Evolutionary conservation across 192 early-diverging fungal species (phyloP).

Genomic region (Gonapodya sp.): DNA sequence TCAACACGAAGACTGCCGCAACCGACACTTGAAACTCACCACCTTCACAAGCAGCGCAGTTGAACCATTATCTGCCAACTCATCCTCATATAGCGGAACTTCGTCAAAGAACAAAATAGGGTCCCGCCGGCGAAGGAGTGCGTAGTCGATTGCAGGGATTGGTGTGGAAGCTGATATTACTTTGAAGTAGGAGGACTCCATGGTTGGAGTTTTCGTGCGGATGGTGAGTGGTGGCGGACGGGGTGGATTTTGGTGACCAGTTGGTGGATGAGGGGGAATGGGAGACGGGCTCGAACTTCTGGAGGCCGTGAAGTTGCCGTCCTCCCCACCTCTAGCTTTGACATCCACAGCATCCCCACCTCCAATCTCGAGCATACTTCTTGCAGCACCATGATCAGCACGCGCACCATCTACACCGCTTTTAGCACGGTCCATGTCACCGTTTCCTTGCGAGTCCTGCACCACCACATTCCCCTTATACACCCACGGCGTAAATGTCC

Average conservation of each 20-base stretch:
- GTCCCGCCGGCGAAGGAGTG: slow-evolving; percentile 62
- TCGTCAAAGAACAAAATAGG: slow-evolving; percentile 94
- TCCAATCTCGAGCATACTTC: no score
- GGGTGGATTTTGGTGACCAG: no score
- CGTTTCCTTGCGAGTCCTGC: not conserved
- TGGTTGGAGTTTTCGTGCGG: not conserved
- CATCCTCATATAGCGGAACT: slow-evolving; percentile 89
- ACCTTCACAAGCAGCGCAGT: slow-evolving; percentile 68
- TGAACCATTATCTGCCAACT: slow-evolving; percentile 89
- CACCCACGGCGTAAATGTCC: slow-evolving; percentile 64
- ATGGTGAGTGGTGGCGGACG: no score
- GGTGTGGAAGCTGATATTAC: no score
- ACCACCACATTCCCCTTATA: not conserved
- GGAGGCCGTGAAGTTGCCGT: slow-evolving; percentile 6
- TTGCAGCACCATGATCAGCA: not conserved
- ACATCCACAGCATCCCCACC: no score
- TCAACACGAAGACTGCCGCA: not conserved
- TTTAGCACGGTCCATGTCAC: slow-evolving; percentile 55
- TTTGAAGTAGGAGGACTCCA: slow-evolving; percentile 17
- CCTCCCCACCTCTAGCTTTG: no score
- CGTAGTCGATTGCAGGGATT: slow-evolving; percentile 57
- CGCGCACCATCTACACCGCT: slow-evolving; percentile 38
- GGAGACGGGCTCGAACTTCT: not conserved
- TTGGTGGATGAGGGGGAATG: not conserved
- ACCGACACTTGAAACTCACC: slow-evolving; percentile 30